phyloP scores from a whole-genome alignment of 2,329 filamentous ascomycete species.

The Fonsecaea pugnacius region DNA sequence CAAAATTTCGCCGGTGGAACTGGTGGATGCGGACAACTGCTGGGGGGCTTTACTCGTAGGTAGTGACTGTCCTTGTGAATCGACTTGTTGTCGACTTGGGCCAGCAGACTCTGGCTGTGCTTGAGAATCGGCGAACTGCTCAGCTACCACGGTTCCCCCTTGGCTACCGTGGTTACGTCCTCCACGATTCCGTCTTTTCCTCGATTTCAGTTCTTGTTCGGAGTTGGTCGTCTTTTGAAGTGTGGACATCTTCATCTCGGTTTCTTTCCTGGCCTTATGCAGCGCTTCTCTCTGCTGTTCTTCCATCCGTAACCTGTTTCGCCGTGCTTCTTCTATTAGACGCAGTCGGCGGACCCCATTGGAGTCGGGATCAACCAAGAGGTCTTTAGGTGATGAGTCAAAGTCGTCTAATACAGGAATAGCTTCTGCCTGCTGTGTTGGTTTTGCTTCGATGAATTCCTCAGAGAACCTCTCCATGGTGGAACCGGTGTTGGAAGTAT shows the following conservation, averaged over 20 bases:
- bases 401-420: background rate
- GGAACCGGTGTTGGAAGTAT: background rate
- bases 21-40: background rate
- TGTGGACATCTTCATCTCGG: background rate
- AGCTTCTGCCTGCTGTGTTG: too few relatives aligned
- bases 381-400: background rate
- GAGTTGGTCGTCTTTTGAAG: background rate
- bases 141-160: background rate
- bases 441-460: background rate
- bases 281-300: background rate
- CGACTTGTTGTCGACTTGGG: background rate
- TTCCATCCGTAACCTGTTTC: background rate
- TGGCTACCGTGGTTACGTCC: background rate
- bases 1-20: background rate
- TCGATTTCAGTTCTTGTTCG: background rate
- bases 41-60: background rate
- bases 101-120: background rate
- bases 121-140: background rate
- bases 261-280: background rate
- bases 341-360: background rate
- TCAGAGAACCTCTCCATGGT: background rate
- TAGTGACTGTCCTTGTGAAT: background rate
- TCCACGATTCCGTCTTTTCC: background rate
- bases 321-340: slow-evolving; percentile 2
- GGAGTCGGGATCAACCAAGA: background rate